Evolutionary conservation across 148 eudicot species (phyloP).

Genomic region (Chenopodium berlandieri): DNA sequence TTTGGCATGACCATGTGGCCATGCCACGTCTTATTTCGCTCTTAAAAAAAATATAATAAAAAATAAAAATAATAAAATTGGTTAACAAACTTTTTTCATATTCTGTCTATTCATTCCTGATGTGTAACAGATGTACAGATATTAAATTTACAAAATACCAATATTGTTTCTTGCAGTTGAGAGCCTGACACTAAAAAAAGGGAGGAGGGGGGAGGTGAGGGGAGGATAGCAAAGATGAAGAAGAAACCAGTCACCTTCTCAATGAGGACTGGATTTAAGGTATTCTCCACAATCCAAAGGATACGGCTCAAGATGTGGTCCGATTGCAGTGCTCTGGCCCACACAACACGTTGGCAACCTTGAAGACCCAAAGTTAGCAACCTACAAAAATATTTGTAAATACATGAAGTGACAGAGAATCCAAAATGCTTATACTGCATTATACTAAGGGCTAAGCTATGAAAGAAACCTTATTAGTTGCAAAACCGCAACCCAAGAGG

Average conservation of each 20-base stretch:
- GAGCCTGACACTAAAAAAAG: not conserved
- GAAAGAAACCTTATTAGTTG: not conserved
- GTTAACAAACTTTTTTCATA: not conserved
- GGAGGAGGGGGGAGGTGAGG: not conserved
- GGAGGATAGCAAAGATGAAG: no score
- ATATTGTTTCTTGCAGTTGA: no score
- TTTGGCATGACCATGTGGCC: not conserved
- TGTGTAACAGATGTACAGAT: not conserved
- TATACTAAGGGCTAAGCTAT: not conserved
- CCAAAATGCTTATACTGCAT: not conserved
- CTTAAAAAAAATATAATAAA: not conserved
- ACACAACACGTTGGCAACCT: constrained; percentile 56
- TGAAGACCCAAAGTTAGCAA: constrained; percentile 73
- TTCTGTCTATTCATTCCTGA: not conserved
- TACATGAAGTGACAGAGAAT: not conserved
- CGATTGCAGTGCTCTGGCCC: constrained; percentile 76
- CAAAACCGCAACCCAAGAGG: not conserved
- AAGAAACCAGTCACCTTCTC: constrained; percentile 59
- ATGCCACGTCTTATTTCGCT: not conserved
- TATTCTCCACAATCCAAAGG: constrained; percentile 84
- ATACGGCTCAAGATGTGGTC: constrained; percentile 64
- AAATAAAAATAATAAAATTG: no score
- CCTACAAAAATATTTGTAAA: constrained; percentile 34
- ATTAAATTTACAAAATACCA: not conserved
- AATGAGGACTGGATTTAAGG: constrained; percentile 70